Evolutionary conservation across 768 basidiomycete genomes (phyloP), one percentile per base, ranked within the genome.

Genomic region (Rhizopogon vinicolor): DNA sequence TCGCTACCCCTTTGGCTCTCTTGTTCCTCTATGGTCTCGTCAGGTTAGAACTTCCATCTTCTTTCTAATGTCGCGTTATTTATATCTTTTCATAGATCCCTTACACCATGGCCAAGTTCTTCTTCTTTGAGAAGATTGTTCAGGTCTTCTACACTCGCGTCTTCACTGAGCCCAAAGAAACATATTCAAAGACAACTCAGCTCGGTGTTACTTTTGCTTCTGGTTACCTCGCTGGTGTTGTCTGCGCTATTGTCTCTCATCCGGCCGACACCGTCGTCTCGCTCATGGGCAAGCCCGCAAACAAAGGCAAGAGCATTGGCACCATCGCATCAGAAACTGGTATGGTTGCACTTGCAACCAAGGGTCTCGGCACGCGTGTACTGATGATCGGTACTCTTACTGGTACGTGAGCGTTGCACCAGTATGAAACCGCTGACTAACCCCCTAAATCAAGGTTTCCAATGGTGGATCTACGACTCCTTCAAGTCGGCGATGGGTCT

Each of bases 21-120:
- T 92, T 64, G 84, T 88, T 43, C 90, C 90, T 53, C 84, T 92
- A 44, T 92, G 90, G 90, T 92, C 90, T 41, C 89, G 90, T 68
- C 90, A 91, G 78, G 89, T 87, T 55, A 51, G 77, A 63, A n/a
- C 22, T 41, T 29, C 12, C 16, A 16, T 16, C 18, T 7, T 46
- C 14, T 48, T 52, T n/a, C 37, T 3, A 42, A 37, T 4, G 33
- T 25, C 2, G 9, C 14, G 7, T 41, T 53, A 18, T 43, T 48
- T 3, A 52, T 31, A 9, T 43, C 44, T 18, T 44, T 7, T 19
- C 44, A 31, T 58, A 96, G 89, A 93, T 96, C 66, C 94, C 94
- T 52, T 97, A 97, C 81, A 97, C 94, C 66, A 95, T 97, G 93
- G 93, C 93, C 79, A 97, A 97, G 76, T 97, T 97, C 84, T 92